Evolutionary conservation across 768 basidiomycete species (phyloP).

Genomic region (Tylopilus intermedius): DNA sequence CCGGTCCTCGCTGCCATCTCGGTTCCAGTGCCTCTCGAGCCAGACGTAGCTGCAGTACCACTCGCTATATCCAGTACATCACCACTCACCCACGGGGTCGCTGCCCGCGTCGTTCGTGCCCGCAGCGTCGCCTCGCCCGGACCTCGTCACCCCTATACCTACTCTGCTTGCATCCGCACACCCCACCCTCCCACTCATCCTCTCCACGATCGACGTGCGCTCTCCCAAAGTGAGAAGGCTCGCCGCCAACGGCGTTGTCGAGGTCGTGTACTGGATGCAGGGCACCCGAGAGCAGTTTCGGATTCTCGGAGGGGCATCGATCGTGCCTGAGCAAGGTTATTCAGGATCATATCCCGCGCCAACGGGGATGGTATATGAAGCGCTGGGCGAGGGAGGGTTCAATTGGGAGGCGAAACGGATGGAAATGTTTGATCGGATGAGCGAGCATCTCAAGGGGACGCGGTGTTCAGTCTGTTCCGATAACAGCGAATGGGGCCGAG

Average conservation of each 20-base stretch:
- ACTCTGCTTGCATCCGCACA: too few species aligned
- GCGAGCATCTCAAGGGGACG: background rate
- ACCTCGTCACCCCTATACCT: too few species aligned
- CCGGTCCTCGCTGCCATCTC: too few species aligned
- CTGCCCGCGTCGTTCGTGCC: too few species aligned
- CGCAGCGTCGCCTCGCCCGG: too few species aligned
- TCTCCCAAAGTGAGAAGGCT: background rate
- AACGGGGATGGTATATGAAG: background rate
- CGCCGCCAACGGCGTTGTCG: background rate
- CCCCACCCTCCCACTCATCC: too few species aligned
- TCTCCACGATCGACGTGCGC: too few species aligned
- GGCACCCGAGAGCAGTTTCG: background rate
- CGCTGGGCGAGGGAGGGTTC: background rate
- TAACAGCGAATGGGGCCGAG: conserved; percentile 39
- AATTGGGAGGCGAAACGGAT: background rate
- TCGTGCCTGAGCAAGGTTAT: background rate
- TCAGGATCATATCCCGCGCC: background rate
- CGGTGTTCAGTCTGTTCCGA: background rate
- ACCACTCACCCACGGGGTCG: too few species aligned
- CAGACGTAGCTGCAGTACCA: too few species aligned
- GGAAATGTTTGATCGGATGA: background rate
- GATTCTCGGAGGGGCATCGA: background rate
- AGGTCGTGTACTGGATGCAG: background rate
- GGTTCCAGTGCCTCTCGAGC: too few species aligned
- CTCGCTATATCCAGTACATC: too few species aligned